Evolutionary conservation across 805 yeast species (phyloP), one percentile per base, ranked within the genome.

Genomic region (Ogataea nakhonphanomensis): DNA sequence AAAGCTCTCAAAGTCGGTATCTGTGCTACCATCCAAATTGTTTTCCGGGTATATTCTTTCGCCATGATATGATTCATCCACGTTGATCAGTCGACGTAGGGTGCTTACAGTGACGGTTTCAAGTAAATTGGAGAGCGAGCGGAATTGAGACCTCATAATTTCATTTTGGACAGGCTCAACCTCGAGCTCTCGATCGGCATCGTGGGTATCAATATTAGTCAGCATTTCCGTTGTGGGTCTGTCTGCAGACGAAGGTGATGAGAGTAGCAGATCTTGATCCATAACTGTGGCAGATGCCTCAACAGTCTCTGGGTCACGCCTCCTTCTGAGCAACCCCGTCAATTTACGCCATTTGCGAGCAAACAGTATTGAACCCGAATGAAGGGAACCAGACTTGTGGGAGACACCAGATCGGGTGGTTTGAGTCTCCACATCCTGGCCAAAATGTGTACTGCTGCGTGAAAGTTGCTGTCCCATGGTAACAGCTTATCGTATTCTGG

Each of bases 1-100:
- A 45, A 76, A 76, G 27, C 72, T 74, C 25, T 60, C 58, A 52
- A 74, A 76, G 9, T 66, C 68, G 5, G 65, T 46, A 41, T 71
- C 74, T 11, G 15, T n/a, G 22, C 43, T 29, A 23, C 37, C 41
- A 21, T 40, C 40, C 9, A 43, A 23, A 17, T 32, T 33, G n/a
- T 39, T 39, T 8, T 37, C 27, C 11, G 48, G 50, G 33, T 51
- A 56, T 12, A 53, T 50, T 33, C 59, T 44, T 15, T 43, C 43
- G 10, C 59, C 59, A 22, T 39, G 30, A 27, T 41, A 47, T 11
- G 32, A 30, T 13, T 50, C 48, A 10, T 28, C 35, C 25, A 48
- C 41, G 12, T 41, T 31, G 30, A 58, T 37, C 29, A 58, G 36
- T 12, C 63, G 43, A 10, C 51, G 39, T 11, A 58, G 33, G 3